These are phyloP conservation scores for Cetraspora pellucida DNA, from an alignment of 192 early-diverging fungal species.

Conservation along the genomic window DNA sequence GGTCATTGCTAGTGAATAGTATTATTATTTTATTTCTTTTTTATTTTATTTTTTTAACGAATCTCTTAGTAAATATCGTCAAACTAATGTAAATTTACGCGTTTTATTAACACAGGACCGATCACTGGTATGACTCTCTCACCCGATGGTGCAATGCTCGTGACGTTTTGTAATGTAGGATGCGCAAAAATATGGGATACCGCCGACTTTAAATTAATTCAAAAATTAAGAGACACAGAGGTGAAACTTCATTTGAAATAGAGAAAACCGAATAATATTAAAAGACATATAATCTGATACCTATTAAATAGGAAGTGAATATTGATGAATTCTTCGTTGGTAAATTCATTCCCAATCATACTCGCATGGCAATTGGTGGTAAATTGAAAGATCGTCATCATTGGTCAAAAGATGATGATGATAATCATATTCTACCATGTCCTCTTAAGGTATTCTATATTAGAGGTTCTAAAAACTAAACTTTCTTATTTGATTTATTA, in stretches of 20 bases:
- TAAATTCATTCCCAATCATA: conserved; percentile 69
- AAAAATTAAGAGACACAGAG: conserved; percentile 70
- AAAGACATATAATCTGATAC: conserved; percentile 30
- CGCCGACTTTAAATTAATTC: conserved; percentile 68
- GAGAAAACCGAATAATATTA: no score
- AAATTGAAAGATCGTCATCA: conserved; percentile 87
- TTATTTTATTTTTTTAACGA: background rate
- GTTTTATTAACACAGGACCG: conserved; percentile 44
- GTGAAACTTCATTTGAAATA: conserved; percentile 19
- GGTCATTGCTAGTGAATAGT: conserved; percentile 6
- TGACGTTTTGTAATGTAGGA: conserved; percentile 83
- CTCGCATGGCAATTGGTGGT: conserved; percentile 76
- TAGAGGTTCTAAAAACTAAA: background rate
- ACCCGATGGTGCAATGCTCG: conserved; percentile 82
- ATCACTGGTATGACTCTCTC: conserved; percentile 86
- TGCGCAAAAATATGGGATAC: conserved; percentile 80
- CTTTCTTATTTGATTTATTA: background rate
- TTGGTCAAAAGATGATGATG: conserved; percentile 89
- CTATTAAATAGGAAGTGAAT: conserved; percentile 56
- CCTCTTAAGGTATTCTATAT: conserved; percentile 70
- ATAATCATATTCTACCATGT: conserved; percentile 93
- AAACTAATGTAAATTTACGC: background rate
- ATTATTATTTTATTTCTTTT: conserved; percentile 4
- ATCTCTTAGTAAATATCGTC: background rate
- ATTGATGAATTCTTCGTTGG: conserved; percentile 94